Evolutionary conservation across 495 filamentous ascomycete species (phyloP).

Genomic region (Tetracladium setigerum): DNA sequence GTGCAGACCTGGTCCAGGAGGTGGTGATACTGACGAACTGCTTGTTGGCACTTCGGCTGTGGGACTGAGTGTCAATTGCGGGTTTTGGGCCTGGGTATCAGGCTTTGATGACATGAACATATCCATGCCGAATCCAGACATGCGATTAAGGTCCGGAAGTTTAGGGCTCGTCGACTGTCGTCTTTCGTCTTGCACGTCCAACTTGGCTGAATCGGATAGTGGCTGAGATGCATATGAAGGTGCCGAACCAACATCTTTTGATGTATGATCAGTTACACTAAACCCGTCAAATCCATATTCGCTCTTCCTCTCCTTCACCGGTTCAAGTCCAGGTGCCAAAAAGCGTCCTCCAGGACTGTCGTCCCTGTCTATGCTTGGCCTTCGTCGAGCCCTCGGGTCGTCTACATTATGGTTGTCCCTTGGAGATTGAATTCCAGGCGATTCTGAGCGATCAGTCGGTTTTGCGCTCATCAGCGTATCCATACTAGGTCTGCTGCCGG

Average conservation of each 20-base stretch:
- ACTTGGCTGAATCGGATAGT: not conserved
- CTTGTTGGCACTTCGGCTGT: too few relatives aligned
- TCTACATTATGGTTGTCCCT: constrained; percentile 11
- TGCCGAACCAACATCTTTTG: too few relatives aligned
- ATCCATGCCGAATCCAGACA: constrained; percentile 54
- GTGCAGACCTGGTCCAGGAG: too few relatives aligned
- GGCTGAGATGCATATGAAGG: not conserved
- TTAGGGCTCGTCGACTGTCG: constrained; percentile 39
- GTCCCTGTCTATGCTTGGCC: constrained; percentile 19
- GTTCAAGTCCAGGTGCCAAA: constrained; percentile 35
- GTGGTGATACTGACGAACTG: too few relatives aligned
- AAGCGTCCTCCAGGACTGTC: constrained; percentile 26
- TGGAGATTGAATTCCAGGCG: constrained; percentile 9
- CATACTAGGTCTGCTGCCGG: constrained; percentile 36
- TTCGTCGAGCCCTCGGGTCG: constrained; percentile 8
- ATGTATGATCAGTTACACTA: constrained; percentile 8
- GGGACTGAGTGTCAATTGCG: too few relatives aligned
- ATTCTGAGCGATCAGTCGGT: constrained; percentile 9
- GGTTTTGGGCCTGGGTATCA: not conserved
- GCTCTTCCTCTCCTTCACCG: constrained; percentile 51
- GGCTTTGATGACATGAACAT: constrained; percentile 9
- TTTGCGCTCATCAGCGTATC: constrained; percentile 26
- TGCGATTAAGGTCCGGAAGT: constrained; percentile 56
- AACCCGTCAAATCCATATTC: constrained; percentile 45
- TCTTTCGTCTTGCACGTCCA: constrained; percentile 4